Conservation (phyloP, 164 flowering plant species). For the Sextonia rubra region DNA sequence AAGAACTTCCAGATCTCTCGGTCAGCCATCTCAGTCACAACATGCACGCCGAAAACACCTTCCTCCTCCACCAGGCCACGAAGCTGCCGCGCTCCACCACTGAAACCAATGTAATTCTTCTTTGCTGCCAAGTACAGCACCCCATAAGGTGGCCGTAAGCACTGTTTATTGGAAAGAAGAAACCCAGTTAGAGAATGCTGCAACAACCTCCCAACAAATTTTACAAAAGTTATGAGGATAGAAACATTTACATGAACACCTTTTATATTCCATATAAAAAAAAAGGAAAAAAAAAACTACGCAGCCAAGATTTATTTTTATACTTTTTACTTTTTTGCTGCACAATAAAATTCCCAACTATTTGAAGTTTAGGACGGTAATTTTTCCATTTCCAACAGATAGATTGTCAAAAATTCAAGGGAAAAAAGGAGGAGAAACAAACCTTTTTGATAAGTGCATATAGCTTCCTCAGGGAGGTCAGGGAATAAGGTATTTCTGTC, state of each 20-base stretch:
- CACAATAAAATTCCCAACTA: no score
- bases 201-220: no score
- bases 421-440: constrained; percentile 12
- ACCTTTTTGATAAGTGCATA: constrained; percentile 81
- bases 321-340: neutral
- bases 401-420: neutral
- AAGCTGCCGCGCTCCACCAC: constrained; percentile 51
- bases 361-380: neutral
- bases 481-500: constrained; percentile 75
- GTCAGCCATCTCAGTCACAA: constrained; percentile 63
- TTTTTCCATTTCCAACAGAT: neutral
- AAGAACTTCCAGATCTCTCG: constrained; percentile 87
- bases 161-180: constrained; percentile 31
- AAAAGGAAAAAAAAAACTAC: no score
- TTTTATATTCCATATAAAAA: no score
- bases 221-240: no score
- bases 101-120: constrained; percentile 65
- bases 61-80: constrained; percentile 74
- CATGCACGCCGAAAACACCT: constrained; percentile 66
- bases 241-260: no score
- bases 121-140: constrained; percentile 70
- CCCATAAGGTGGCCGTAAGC: constrained; percentile 87
- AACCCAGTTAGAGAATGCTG: no score
- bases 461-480: constrained; percentile 63
- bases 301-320: neutral